Percentiles rank a stretch among this genome's conserved stretches.
Conservation (phyloP, 1,284 basidiomycete genomes). For the Fomitopsis betulina region DNA sequence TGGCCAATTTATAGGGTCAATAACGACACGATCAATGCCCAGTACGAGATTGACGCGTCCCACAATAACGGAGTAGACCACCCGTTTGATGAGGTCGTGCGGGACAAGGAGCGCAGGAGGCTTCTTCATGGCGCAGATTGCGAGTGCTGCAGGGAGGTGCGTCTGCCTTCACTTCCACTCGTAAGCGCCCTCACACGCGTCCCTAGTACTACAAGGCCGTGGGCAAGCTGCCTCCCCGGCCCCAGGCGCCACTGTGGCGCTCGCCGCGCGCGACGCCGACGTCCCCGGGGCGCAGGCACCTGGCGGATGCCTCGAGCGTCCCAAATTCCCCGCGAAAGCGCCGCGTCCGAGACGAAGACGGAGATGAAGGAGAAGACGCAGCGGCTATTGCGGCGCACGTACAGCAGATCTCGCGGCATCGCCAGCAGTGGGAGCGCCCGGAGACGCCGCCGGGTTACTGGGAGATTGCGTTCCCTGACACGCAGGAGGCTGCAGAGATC, state of each 20-base stretch:
- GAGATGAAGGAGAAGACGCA: slow-evolving; percentile 5
- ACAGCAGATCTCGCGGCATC: slow-evolving; percentile 76
- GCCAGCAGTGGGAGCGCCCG: slow-evolving; percentile 65
- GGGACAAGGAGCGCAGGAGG: slow-evolving; percentile 60
- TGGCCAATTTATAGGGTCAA: slow-evolving; percentile 5
- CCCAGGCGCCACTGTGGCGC: slow-evolving; percentile 67
- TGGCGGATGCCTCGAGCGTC: not conserved
- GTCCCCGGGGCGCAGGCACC: slow-evolving; percentile 28
- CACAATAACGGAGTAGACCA: slow-evolving; percentile 63
- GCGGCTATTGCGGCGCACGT: slow-evolving; percentile 50
- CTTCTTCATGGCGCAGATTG: slow-evolving; percentile 77
- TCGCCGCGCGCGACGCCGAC: slow-evolving; percentile 35
- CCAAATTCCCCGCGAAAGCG: not conserved
- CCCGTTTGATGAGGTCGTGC: slow-evolving; percentile 75
- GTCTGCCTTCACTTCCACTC: slow-evolving; percentile 22
- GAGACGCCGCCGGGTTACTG: slow-evolving; percentile 84
- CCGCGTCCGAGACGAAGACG: slow-evolving; percentile 1
- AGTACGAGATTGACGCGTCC: slow-evolving; percentile 63
- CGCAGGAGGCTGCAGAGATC: slow-evolving; percentile 73
- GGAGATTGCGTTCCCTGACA: slow-evolving; percentile 85
- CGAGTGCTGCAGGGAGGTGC: slow-evolving; percentile 78
- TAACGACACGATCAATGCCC: slow-evolving; percentile 45
- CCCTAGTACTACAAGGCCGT: slow-evolving; percentile 76
- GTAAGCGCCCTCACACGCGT: not conserved
- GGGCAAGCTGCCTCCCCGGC: slow-evolving; percentile 61